Evolutionary conservation across 306 rosid genomes (phyloP).

Genomic region (Castanea mollissima): DNA sequence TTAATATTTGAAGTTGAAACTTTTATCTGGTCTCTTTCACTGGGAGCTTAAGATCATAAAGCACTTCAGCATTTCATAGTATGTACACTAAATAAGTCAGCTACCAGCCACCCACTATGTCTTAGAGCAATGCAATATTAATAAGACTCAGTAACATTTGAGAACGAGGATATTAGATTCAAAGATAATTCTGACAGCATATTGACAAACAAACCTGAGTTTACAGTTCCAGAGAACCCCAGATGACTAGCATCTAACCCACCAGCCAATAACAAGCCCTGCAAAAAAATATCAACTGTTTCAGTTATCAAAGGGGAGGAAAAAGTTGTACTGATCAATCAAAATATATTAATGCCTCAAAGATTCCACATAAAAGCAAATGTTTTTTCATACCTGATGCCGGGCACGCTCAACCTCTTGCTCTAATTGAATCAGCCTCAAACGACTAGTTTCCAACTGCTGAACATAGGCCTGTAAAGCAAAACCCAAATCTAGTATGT

Average conservation of each 20-base stretch:
- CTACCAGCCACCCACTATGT: background rate
- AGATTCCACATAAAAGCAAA: constrained; percentile 26
- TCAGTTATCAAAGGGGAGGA: constrained; percentile 18
- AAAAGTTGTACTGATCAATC: constrained; percentile 1
- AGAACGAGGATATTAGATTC: background rate
- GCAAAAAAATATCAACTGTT: constrained; percentile 32
- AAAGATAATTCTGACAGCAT: constrained; percentile 19
- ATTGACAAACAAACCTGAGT: constrained; percentile 60
- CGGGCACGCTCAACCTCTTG: constrained; percentile 58
- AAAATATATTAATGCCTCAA: constrained; percentile 7
- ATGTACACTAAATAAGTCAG: background rate
- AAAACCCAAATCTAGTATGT: constrained; percentile 25
- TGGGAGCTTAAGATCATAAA: background rate
- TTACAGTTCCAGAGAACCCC: constrained; percentile 53
- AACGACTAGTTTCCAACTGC: constrained; percentile 88
- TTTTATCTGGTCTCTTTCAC: background rate
- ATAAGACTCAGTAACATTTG: constrained; percentile 6
- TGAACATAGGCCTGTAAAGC: constrained; percentile 74
- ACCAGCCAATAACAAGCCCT: constrained; percentile 63
- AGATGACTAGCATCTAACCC: constrained; percentile 49
- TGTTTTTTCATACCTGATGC: constrained; percentile 57
- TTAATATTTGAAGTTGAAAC: background rate
- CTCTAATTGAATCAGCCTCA: constrained; percentile 65
- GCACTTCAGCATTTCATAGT: background rate
- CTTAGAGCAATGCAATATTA: constrained; percentile 6